Evolutionary conservation across 441 rosid species (phyloP).

Genomic region (Pelargonium cotyledonis): DNA sequence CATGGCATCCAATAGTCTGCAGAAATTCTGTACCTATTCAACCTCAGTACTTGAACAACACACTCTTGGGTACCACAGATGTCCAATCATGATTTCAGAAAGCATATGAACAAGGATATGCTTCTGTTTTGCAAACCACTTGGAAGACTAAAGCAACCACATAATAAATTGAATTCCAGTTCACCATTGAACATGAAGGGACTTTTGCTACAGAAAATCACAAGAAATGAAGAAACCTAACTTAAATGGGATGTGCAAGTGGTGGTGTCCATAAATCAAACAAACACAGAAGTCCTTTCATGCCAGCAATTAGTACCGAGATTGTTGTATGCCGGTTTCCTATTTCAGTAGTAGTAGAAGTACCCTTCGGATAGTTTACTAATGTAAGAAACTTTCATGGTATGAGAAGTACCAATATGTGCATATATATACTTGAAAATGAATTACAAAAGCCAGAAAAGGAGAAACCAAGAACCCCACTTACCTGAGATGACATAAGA

Average conservation of each 20-base stretch:
- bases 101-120: conserved; percentile 18
- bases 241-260: conserved; percentile 18
- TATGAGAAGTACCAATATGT: conserved; percentile 1
- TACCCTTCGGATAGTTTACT: neutral
- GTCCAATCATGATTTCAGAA: conserved; percentile 20
- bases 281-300: conserved; percentile 6
- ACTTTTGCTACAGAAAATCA: conserved; percentile 22
- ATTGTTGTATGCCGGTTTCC: conserved; percentile 1
- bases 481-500: conserved; percentile 11
- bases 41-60: conserved; percentile 17
- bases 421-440: conserved; percentile 5
- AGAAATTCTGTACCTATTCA: conserved; percentile 18
- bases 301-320: neutral
- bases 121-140: conserved; percentile 20
- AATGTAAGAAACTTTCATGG: conserved; percentile 1
- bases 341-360: neutral
- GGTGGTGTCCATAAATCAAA: conserved; percentile 14
- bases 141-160: conserved; percentile 17
- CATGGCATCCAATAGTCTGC: conserved; percentile 15
- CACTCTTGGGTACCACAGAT: neutral
- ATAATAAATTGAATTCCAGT: conserved; percentile 14
- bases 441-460: neutral
- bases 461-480: neutral
- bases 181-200: conserved; percentile 18
- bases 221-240: conserved; percentile 17